phyloP scores from a whole-genome alignment of 169 alveolate species.

The Theileria parva region DNA sequence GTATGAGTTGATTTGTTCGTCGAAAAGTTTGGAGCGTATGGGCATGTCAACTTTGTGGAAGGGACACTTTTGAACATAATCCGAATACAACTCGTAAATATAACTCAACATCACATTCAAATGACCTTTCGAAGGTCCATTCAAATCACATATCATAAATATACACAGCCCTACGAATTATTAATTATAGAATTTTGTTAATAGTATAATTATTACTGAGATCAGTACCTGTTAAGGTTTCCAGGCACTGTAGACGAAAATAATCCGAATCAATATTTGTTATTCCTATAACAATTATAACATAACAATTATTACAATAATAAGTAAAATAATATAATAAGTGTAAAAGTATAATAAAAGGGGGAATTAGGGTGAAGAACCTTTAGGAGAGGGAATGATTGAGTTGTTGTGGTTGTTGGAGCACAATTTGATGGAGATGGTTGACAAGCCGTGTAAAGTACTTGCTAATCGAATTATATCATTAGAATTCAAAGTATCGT shows the following conservation, averaged over 20 bases:
- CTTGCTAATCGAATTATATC: slow-evolving; percentile 91
- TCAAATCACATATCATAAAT: slow-evolving; percentile 39
- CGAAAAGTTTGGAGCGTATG: slow-evolving; percentile 74
- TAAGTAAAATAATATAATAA: slow-evolving; percentile 40
- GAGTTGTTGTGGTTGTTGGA: slow-evolving; percentile 12
- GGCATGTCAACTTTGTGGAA: slow-evolving; percentile 91
- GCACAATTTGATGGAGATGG: slow-evolving; percentile 88
- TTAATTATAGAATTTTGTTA: background rate
- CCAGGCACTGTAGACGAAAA: slow-evolving; percentile 87
- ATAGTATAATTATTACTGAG: too few relatives aligned
- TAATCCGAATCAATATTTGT: slow-evolving; percentile 82
- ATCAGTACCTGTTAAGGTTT: slow-evolving; percentile 86
- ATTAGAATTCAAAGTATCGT: slow-evolving; percentile 83
- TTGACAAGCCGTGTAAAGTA: slow-evolving; percentile 91
- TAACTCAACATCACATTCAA: slow-evolving; percentile 70
- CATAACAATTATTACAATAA: slow-evolving; percentile 6
- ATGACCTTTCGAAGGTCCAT: slow-evolving; percentile 70
- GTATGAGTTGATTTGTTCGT: slow-evolving; percentile 45
- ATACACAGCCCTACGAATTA: slow-evolving; percentile 24
- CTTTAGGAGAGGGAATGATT: slow-evolving; percentile 53
- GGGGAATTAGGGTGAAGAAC: background rate
- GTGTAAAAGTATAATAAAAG: slow-evolving; percentile 49
- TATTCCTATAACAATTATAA: slow-evolving; percentile 78
- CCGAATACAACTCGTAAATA: slow-evolving; percentile 89
- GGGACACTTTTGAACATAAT: slow-evolving; percentile 91